Percentiles rank a stretch among this genome's conserved stretches.
Conservation (phyloP, 1,284 basidiomycete species). For the Ustilago sp. region DNA sequence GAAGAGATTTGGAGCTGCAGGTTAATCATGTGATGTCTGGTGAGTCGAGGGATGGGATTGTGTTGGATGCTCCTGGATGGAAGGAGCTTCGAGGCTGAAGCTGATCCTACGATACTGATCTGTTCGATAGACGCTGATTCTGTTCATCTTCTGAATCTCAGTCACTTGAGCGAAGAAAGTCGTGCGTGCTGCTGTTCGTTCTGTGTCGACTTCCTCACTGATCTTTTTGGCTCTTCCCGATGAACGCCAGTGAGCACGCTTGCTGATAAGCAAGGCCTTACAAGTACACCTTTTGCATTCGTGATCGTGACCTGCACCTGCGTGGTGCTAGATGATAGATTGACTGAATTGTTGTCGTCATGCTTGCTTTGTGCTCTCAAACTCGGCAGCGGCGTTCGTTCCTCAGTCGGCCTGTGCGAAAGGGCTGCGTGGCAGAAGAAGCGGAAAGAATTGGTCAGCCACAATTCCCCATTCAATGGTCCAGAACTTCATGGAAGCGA, state of each 20-base stretch:
- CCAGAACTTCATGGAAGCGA: not conserved
- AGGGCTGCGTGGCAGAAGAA: constrained; percentile 29
- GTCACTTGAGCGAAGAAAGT: too few relatives aligned
- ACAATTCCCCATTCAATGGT: not conserved
- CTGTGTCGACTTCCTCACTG: too few relatives aligned
- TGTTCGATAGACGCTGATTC: not conserved
- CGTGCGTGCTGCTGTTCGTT: too few relatives aligned
- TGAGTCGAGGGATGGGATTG: constrained; percentile 35
- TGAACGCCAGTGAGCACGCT: too few relatives aligned
- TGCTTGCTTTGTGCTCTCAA: not conserved
- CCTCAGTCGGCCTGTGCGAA: constrained; percentile 53
- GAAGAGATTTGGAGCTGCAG: constrained; percentile 19
- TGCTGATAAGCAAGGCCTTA: not conserved
- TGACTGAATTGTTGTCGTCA: not conserved
- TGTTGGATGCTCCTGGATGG: constrained; percentile 28
- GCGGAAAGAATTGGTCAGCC: not conserved
- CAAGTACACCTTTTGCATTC: constrained; percentile 19
- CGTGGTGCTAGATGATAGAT: not conserved
- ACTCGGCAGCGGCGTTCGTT: not conserved
- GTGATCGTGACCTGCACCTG: not conserved
- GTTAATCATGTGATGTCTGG: constrained; percentile 37
- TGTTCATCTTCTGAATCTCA: not conserved
- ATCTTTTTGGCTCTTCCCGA: too few relatives aligned
- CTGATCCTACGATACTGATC: not conserved
- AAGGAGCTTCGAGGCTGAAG: constrained; percentile 27